Evolutionary conservation across 1,284 basidiomycete genomes (phyloP).

Genomic region (Grifola frondosa): DNA sequence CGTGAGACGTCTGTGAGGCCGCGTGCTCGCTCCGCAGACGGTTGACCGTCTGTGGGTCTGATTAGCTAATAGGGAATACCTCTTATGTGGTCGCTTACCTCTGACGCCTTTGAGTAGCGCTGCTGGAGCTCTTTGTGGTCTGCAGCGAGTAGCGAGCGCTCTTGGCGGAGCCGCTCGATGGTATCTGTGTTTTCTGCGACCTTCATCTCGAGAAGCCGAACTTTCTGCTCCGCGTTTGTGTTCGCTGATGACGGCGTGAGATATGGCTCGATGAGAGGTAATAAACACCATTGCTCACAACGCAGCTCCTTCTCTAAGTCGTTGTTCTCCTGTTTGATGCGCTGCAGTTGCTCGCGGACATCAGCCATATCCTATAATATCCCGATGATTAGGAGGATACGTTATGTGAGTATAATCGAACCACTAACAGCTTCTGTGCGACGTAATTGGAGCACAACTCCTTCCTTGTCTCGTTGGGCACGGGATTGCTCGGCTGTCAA

Average conservation of each 20-base stretch:
- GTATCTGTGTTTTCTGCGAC: slow-evolving; percentile 64
- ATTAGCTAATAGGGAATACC: neutral
- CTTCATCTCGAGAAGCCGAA: slow-evolving; percentile 60
- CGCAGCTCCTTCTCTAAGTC: slow-evolving; percentile 68
- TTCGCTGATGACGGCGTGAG: slow-evolving; percentile 43
- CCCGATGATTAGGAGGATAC: neutral
- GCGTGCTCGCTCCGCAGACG: slow-evolving; percentile 60
- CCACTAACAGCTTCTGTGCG: slow-evolving; percentile 64
- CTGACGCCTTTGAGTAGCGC: slow-evolving; percentile 60
- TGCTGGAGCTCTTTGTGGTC: slow-evolving; percentile 73
- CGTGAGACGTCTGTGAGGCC: slow-evolving; percentile 64
- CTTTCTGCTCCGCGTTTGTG: slow-evolving; percentile 65
- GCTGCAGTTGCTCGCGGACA: slow-evolving; percentile 63
- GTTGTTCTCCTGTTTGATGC: slow-evolving; percentile 66
- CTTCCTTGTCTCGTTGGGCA: slow-evolving; percentile 60
- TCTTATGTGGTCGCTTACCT: slow-evolving; percentile 47
- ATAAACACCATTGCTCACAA: slow-evolving; percentile 38
- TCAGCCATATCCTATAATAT: slow-evolving; percentile 68
- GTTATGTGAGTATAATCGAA: neutral
- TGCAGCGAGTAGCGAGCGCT: slow-evolving; percentile 61
- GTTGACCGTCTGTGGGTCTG: slow-evolving; percentile 47
- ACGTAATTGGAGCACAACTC: slow-evolving; percentile 58
- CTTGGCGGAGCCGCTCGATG: slow-evolving; percentile 71
- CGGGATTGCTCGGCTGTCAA: slow-evolving; percentile 63
- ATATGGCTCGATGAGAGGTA: neutral